Evolutionary conservation across 192 early-diverging fungal genomes (phyloP).

Genomic region (Spizellomyces sp.): DNA sequence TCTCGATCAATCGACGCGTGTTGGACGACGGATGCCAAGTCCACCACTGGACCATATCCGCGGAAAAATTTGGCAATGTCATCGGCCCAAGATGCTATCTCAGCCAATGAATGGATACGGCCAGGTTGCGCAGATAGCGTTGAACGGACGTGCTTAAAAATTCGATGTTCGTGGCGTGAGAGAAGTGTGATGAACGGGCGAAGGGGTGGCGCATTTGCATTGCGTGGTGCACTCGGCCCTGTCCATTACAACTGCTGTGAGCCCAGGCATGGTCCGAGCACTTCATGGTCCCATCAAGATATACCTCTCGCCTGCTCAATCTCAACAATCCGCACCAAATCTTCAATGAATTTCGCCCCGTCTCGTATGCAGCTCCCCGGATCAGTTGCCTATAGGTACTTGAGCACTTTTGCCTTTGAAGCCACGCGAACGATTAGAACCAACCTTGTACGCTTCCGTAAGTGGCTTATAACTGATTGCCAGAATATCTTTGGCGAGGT

Average conservation of each 20-base stretch:
- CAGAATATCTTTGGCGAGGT: conserved; percentile 21
- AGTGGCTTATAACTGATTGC: conserved; percentile 28
- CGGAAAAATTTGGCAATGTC: conserved; percentile 30
- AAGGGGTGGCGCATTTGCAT: conserved; percentile 5
- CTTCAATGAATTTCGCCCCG: conserved; percentile 29
- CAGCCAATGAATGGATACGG: conserved; percentile 8
- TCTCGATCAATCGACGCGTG: conserved; percentile 4
- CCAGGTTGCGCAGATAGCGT: conserved; percentile 16
- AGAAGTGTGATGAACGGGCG: conserved; percentile 23
- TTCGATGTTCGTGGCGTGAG: conserved; percentile 29
- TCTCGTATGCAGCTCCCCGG: conserved; percentile 29
- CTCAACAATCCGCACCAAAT: conserved; percentile 23
- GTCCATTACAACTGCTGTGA: neutral
- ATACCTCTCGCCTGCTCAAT: conserved; percentile 14
- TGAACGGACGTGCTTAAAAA: conserved; percentile 21
- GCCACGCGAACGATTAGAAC: neutral
- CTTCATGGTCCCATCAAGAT: too few species aligned
- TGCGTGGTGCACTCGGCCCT: neutral
- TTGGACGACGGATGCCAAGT: conserved; percentile 6
- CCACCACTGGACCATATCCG: conserved; percentile 19
- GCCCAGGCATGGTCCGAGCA: too few species aligned
- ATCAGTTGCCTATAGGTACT: conserved; percentile 18
- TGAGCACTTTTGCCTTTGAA: neutral
- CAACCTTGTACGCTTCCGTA: conserved; percentile 28
- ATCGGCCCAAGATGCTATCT: conserved; percentile 32